A percentile compares a stretch with the other conserved stretches of the same genome.
phyloP scores from a whole-genome alignment of 352 stramenopile species.

The Globisporangium uncinulatum region DNA sequence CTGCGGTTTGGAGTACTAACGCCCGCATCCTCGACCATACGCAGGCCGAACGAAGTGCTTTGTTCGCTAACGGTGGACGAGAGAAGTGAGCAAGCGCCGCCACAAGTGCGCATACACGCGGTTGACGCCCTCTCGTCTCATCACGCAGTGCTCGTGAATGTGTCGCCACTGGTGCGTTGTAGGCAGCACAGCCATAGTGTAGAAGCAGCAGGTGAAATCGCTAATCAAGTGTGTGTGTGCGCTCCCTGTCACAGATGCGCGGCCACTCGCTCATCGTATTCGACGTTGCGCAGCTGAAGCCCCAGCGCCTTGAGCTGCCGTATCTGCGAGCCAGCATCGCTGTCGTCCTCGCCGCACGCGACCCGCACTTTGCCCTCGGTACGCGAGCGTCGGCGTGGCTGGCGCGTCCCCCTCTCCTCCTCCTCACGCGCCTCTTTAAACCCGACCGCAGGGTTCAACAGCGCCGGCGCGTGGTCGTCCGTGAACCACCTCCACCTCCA shows the following conservation, averaged over 20 bases:
- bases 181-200: neutral
- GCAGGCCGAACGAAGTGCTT: slow-evolving; percentile 42
- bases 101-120: neutral
- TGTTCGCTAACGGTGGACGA: slow-evolving; percentile 25
- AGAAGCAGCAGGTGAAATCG: too few relatives aligned
- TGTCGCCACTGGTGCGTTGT: slow-evolving; percentile 50
- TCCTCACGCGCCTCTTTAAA: neutral
- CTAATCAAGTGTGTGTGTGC: too few relatives aligned
- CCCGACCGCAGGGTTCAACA: slow-evolving; percentile 51
- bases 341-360: slow-evolving; percentile 18
- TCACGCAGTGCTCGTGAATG: slow-evolving; percentile 50
- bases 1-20: neutral
- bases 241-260: slow-evolving; percentile 27
- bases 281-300: slow-evolving; percentile 28
- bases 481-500: slow-evolving; percentile 79
- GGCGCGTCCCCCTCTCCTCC: neutral
- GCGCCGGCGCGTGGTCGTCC: slow-evolving; percentile 65
- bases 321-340: slow-evolving; percentile 22
- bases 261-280: slow-evolving; percentile 57
- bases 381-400: neutral
- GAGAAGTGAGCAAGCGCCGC: slow-evolving; percentile 1
- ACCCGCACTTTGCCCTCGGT: slow-evolving; percentile 48
- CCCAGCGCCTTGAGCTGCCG: slow-evolving; percentile 28
- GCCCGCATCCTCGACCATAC: neutral
- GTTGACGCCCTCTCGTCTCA: neutral